Conservation (phyloP, 2,329 filamentous ascomycete species). For the Epichloe hybrida region DNA sequence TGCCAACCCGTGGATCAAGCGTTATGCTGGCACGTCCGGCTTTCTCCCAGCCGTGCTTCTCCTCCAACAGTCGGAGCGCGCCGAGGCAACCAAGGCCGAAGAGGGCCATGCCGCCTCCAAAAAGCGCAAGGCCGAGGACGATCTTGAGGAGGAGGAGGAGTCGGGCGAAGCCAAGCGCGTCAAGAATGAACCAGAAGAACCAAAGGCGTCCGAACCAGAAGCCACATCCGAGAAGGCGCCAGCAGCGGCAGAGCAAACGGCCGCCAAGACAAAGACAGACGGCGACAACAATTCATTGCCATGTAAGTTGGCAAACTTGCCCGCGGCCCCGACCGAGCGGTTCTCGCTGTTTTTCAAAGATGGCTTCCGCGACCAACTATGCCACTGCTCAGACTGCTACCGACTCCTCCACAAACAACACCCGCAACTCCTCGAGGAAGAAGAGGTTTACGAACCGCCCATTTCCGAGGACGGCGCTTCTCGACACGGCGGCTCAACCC, state of each 20-base stretch:
- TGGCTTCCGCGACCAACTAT: slow-evolving; percentile 69
- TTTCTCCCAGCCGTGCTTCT: slow-evolving; percentile 64
- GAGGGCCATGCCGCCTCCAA: slow-evolving; percentile 23
- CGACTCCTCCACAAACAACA: slow-evolving; percentile 53
- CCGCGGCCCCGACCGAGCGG: slow-evolving; percentile 36
- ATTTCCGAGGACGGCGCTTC: slow-evolving; percentile 52
- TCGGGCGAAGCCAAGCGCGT: slow-evolving; percentile 35
- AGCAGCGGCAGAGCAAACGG: not conserved
- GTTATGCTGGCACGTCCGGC: slow-evolving; percentile 65
- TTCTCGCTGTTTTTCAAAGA: slow-evolving; percentile 76
- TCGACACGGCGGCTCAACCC: slow-evolving; percentile 40
- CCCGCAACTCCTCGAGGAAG: slow-evolving; percentile 79
- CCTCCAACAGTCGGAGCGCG: slow-evolving; percentile 12
- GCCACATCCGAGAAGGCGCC: not conserved
- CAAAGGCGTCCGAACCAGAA: not conserved
- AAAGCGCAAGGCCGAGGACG: slow-evolving; percentile 55
- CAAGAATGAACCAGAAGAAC: slow-evolving; percentile 26
- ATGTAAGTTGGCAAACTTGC: slow-evolving; percentile 51
- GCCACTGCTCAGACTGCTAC: slow-evolving; percentile 73
- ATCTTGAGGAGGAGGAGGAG: slow-evolving; percentile 19
- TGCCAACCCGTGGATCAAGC: slow-evolving; percentile 80
- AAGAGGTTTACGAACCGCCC: slow-evolving; percentile 87
- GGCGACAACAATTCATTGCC: slow-evolving; percentile 6
- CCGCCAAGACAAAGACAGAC: not conserved
- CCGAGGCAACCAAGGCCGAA: not conserved